Conservation (phyloP, 1,139 yeast species). For the Protomyces inouyei region DNA sequence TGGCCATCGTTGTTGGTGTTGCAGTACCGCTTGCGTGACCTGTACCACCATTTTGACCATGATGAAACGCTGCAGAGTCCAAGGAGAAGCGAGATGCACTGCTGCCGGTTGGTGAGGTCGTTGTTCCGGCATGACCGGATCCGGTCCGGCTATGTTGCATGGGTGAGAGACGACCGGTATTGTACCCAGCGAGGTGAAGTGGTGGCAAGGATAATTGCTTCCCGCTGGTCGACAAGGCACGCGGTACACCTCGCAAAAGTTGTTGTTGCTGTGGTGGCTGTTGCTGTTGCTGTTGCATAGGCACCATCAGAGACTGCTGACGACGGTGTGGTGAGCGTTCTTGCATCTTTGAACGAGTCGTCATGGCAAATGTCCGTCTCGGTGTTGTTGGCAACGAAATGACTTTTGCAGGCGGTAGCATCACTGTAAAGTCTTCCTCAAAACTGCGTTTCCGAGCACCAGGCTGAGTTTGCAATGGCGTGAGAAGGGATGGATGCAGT, state of each 20-base stretch:
- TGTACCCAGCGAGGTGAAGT: neutral
- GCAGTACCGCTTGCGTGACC: neutral
- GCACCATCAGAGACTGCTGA: slow-evolving; percentile 1
- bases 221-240: neutral
- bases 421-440: neutral
- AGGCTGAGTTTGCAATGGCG: neutral
- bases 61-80: neutral
- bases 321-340: slow-evolving; percentile 5
- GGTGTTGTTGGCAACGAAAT: slow-evolving; percentile 22
- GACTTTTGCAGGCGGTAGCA: slow-evolving; percentile 23
- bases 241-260: neutral
- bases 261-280: neutral
- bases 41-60: neutral
- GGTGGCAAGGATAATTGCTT: neutral
- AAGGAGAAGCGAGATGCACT: neutral
- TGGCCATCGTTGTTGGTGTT: slow-evolving; percentile 22
- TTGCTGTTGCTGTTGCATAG: neutral
- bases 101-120: neutral
- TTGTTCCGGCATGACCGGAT: neutral
- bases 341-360: neutral
- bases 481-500: neutral
- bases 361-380: neutral
- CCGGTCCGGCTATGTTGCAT: neutral
- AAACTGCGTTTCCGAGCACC: slow-evolving; percentile 14
- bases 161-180: neutral